Percentiles rank a stretch among this genome's conserved stretches.
phyloP scores from a whole-genome alignment of 345 rosid genomes.

The Lagerstroemia speciosa region DNA sequence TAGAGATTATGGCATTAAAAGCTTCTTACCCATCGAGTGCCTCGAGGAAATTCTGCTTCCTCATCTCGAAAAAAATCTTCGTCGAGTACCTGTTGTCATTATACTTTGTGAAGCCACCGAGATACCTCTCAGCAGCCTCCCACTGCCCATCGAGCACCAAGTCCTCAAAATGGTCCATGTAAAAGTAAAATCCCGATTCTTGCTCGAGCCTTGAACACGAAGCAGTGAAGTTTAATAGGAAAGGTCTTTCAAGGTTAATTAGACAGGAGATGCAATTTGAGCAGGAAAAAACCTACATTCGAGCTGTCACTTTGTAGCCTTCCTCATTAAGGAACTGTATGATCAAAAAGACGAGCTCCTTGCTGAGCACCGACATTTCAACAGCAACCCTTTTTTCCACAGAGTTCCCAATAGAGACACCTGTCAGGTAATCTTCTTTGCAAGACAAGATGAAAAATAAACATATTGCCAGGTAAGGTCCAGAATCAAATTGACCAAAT shows the following conservation, averaged over 20 bases:
- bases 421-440: not conserved
- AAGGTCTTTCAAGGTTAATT: not conserved
- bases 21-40: slow-evolving; percentile 39
- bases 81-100: slow-evolving; percentile 40
- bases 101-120: slow-evolving; percentile 46
- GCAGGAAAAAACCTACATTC: slow-evolving; percentile 12
- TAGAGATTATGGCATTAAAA: not conserved
- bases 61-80: slow-evolving; percentile 58
- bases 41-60: slow-evolving; percentile 50
- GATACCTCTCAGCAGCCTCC: slow-evolving; percentile 56
- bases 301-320: slow-evolving; percentile 29
- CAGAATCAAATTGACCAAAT: not conserved
- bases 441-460: not conserved
- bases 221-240: not conserved
- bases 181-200: slow-evolving; percentile 26
- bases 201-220: slow-evolving; percentile 29
- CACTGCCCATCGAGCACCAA: slow-evolving; percentile 31
- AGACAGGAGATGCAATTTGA: not conserved
- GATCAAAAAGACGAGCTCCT: slow-evolving; percentile 28
- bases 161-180: slow-evolving; percentile 26
- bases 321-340: slow-evolving; percentile 37
- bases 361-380: not conserved
- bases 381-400: not conserved
- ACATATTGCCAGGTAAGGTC: not conserved
- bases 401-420: not conserved